Base-by-base conservation (phyloP, 495 filamentous ascomycete species). In the Pseudomonodictys pantanalensis region DNA sequence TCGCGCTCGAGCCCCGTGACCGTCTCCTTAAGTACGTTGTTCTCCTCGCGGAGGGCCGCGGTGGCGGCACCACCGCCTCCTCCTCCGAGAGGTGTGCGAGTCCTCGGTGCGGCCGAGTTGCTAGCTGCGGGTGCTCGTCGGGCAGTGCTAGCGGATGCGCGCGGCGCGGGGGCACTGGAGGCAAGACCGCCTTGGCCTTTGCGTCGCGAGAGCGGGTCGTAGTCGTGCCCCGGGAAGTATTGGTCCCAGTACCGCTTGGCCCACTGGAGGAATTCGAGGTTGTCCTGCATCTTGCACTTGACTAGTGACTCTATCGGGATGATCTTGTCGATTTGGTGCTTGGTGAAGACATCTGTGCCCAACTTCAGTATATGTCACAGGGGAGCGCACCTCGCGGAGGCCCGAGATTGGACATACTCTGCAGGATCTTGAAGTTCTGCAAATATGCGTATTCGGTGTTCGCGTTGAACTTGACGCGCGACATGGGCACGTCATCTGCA, bases 281-380 rank as follows among this genome's bases (percentile, higher is more conserved):
- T 98, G 72, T 98, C 93, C 77, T 98, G 93, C 90, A 98, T 97
- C 77, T 95, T 95, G 81, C 93, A 98, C 75, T 97, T 97, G 62
- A 91, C 81, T 54, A 98, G 86, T 64, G 82, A 77, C 73, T 96
- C 85, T 66, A 97, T 87, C 64, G 91, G 91, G 60, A 97, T 83
- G 23, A 85, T 84, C 65, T 89, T 90, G 52, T 97, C 90, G 72
- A 98, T 83, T 32, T 80, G 72, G 76, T 97, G 92, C 65, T 85
- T 84, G 32, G 87, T 82, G 71, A 97, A 97, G 44, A 83, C 79
- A 72, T 87, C 91, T 96, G 46, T 15, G 20, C 25, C 30, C 18
- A 52, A 48, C 42, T 46, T 59, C 39, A 59, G 56, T 17, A 32
- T 32, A 17, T 12, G 44, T 6, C 2, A 25, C 9, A 28, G 43